Evolutionary conservation across 495 filamentous ascomycete genomes (phyloP), one percentile per base, ranked within the genome.

Genomic region (Aspergillus nanangensis): DNA sequence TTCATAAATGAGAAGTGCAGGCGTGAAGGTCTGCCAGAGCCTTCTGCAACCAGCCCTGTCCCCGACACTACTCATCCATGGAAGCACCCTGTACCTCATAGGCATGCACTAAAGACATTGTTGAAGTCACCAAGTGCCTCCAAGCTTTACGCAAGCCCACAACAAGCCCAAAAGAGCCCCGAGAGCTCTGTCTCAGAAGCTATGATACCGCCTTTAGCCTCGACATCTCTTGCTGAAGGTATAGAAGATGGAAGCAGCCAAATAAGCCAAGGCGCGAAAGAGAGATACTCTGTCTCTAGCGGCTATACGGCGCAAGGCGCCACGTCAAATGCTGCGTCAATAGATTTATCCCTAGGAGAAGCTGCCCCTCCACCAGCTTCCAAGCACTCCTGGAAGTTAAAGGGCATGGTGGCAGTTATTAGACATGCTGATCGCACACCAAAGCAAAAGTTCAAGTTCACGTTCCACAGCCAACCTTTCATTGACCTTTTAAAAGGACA

Each of bases 401-500:
- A 97, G 63, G 93, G 93, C n/a, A 90, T 97, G 75, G 93, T 98
- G 5, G 89, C 92, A 15, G 94, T 97, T 9, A 85, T 98, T 39
- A 80, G 93, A 19, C 93, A 98, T 61, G 93, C 94, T 3, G 93
- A 98, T 67, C 84, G 93, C 31, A 98, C 93, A 9, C 93, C 93
- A 5, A 98, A 98, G 63, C 93, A 98, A 55, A 98, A 98, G 58
- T 95, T 95, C 71, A 98, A 98, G 57, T 97, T 96, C 60, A 98
- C 93, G 0, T 98, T 98, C 56, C 94, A 97, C 63, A 94, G 87
- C 7, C 87, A 90, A 51, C 94, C 94, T 4, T 98, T 98, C 58
- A 88, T 97, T 38, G 87, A 95, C 47, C 74, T 98, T 5, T 75
- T 98, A 33, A 91, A 87, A 60, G 93, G 93, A 1, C 92, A 98